These are phyloP conservation scores for Candida easanensis DNA, from an alignment of 805 yeast species.

Conservation along the genomic window DNA sequence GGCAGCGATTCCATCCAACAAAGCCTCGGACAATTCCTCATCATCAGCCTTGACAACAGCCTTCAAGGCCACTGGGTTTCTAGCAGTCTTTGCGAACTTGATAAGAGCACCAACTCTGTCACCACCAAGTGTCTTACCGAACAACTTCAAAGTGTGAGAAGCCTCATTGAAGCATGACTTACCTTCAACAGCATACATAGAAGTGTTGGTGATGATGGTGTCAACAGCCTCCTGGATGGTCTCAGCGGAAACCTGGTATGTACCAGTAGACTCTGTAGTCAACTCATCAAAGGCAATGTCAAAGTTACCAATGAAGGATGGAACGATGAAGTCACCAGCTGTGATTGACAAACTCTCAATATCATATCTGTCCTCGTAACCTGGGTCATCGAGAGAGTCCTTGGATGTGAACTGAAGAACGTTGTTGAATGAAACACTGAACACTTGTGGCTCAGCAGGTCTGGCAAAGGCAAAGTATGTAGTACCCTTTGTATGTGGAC, in stretches of 20 bases:
- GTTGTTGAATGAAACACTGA: slow-evolving; percentile 55
- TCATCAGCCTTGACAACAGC: slow-evolving; percentile 40
- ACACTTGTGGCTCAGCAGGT: slow-evolving; percentile 44
- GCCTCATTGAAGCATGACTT: slow-evolving; percentile 47
- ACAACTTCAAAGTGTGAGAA: slow-evolving; percentile 72
- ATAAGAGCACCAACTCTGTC: slow-evolving; percentile 41
- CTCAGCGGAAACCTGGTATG: slow-evolving; percentile 56
- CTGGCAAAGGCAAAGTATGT: slow-evolving; percentile 75
- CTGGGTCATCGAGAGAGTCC: slow-evolving; percentile 73
- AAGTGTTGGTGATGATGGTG: slow-evolving; percentile 49
- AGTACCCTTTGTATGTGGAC: slow-evolving; percentile 68
- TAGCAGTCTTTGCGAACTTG: slow-evolving; percentile 41
- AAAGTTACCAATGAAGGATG: slow-evolving; percentile 77
- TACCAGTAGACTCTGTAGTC: slow-evolving; percentile 57
- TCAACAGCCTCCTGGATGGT: slow-evolving; percentile 55
- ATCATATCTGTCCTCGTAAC: slow-evolving; percentile 91
- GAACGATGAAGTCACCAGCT: slow-evolving; percentile 80
- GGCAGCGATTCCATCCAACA: slow-evolving; percentile 47
- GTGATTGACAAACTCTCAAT: slow-evolving; percentile 72
- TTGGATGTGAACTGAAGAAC: slow-evolving; percentile 70
- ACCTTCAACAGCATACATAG: slow-evolving; percentile 74
- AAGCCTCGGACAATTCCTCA: slow-evolving; percentile 45
- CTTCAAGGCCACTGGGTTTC: slow-evolving; percentile 44
- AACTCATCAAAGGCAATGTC: slow-evolving; percentile 72
- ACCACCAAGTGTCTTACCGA: slow-evolving; percentile 63